Base-by-base conservation (phyloP, 371 early-diverging fungal genomes). In the Rhizoclosmatium hyalinum region DNA sequence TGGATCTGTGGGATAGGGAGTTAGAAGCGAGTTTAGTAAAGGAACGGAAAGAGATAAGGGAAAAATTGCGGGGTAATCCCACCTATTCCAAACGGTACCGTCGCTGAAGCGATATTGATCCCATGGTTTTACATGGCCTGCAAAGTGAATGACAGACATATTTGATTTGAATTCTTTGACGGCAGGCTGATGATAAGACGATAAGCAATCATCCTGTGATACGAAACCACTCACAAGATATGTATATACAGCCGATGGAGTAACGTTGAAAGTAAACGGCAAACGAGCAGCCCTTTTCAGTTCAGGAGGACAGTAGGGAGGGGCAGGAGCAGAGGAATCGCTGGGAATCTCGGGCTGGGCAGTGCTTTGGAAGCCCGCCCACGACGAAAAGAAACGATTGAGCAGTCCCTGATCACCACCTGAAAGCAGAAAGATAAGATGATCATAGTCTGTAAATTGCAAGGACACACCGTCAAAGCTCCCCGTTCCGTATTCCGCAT, bases 341-440 rank as follows among this genome's bases (percentile, higher is more conserved):
- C 21, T 42, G 62, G 62, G 43, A 2, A 24, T 10, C 12, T 5
- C n/a, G n/a, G 8, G 32, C n/a, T 19, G 55, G 2, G 55, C 0
- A n/a, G 41, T 8, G 8, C 47, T 8, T 2, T 2, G 24, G 62
- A 47, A 76, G 47, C 50, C 55, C 42, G 92, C 81, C 98, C 98
- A 98, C 44, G 87, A 81, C 5, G 81, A 77, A 80, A 97, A 97
- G 79, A 91, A 95, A 17, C 87, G 84, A 81, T 98, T 98, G 56
- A 98, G 86, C 65, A 98, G 78, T 1, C 98, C 98, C 81, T 98
- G 98, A 79, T 98, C 98, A 63, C 95, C 97, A 73, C 97, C 97
- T 93, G 43, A 21, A 19, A 60, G 21, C 39, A 50, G 12, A 5
- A n/a, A 14, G 6, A 24, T 8, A 24, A 24, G 6, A 58, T 44